These are phyloP conservation scores for Podospora appendiculata DNA, from an alignment of 495 filamentous ascomycete genomes.

Conservation along the genomic window DNA sequence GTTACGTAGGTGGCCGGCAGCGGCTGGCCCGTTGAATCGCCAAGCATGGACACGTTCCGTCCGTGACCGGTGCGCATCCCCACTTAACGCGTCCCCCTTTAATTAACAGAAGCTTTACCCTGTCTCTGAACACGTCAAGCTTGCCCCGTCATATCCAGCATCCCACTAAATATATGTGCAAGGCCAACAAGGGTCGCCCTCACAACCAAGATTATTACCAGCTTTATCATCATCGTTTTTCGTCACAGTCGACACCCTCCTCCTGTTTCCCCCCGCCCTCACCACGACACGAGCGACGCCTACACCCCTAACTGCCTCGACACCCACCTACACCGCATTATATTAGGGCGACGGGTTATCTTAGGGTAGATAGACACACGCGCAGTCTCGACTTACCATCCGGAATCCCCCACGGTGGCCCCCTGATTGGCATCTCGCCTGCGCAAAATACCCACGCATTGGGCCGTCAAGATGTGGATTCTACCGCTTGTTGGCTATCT, in stretches of 20 bases:
- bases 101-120: background rate
- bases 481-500: slow-evolving; percentile 83
- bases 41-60: background rate
- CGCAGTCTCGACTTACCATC: no score
- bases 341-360: no score
- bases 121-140: slow-evolving; percentile 6
- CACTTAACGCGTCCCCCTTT: slow-evolving; percentile 4
- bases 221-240: background rate
- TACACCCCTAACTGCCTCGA: no score
- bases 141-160: background rate
- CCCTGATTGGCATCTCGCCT: no score
- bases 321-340: no score
- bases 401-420: no score
- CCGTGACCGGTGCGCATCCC: slow-evolving; percentile 7
- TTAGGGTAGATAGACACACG: no score
- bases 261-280: no score
- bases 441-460: background rate
- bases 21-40: background rate
- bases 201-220: background rate
- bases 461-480: slow-evolving; percentile 69
- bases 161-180: no score
- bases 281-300: no score
- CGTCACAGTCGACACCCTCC: background rate
- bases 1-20: background rate
- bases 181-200: no score